Percentiles rank a stretch among this genome's conserved stretches.
phyloP scores from a whole-genome alignment of 257 asterid species.

The Nicotiana benthamiana region DNA sequence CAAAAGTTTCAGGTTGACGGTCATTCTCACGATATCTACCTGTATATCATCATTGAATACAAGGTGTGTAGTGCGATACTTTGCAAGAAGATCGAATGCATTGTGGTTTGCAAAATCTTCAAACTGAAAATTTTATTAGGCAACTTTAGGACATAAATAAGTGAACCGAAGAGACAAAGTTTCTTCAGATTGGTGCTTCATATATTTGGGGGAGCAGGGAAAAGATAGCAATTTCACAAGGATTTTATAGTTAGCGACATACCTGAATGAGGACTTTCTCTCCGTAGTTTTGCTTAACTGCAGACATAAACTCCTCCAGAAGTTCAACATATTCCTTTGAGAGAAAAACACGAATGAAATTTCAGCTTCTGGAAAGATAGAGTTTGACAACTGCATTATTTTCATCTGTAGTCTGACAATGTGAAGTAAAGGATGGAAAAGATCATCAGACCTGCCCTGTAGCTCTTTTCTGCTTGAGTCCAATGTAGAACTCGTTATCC shows the following conservation, averaged over 20 bases:
- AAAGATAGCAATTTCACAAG: neutral
- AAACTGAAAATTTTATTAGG: conserved; percentile 36
- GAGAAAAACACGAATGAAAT: conserved; percentile 2
- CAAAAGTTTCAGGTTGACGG: neutral
- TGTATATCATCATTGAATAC: conserved; percentile 92
- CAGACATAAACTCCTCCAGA: conserved; percentile 79
- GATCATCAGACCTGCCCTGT: conserved; percentile 55
- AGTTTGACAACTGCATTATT: neutral
- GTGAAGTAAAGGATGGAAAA: conserved; percentile 2
- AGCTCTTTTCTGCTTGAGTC: conserved; percentile 72
- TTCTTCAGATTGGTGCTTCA: neutral
- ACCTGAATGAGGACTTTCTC: conserved; percentile 86
- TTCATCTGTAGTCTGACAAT: conserved; percentile 4
- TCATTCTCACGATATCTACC: conserved; percentile 25
- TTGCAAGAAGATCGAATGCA: conserved; percentile 77
- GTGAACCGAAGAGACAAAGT: conserved; percentile 2
- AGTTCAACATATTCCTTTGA: conserved; percentile 75
- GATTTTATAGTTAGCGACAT: neutral
- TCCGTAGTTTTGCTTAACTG: conserved; percentile 81
- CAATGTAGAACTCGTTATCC: conserved; percentile 84
- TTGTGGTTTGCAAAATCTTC: conserved; percentile 95
- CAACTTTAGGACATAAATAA: conserved; percentile 4
- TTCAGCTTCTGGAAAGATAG: conserved; percentile 8
- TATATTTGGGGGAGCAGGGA: neutral
- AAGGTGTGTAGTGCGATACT: conserved; percentile 73